These are phyloP conservation scores for Carex sylvatica DNA, from an alignment of 202 grass and related monocot genomes.

Conservation along the genomic window DNA sequence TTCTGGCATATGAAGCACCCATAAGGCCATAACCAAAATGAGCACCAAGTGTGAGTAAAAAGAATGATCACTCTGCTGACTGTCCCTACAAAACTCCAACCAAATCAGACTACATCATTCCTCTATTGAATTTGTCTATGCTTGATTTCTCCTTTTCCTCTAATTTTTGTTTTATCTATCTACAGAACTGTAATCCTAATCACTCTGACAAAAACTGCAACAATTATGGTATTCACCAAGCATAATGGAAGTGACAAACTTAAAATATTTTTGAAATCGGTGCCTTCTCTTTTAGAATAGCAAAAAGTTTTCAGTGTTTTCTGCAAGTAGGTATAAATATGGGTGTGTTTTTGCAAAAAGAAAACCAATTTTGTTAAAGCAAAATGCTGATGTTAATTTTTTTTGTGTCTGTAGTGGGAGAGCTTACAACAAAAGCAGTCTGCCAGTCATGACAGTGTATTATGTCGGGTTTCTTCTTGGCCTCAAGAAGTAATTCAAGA, in stretches of 20 bases:
- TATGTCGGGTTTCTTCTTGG: conserved; percentile 85
- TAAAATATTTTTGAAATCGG: conserved; percentile 5
- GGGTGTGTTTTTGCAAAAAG: not conserved
- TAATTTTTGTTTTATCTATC: not conserved
- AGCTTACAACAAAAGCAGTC: conserved; percentile 89
- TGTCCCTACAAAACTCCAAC: not conserved
- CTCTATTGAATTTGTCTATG: not conserved
- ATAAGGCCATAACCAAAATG: not conserved
- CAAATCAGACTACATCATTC: not conserved
- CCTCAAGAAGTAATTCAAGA: conserved; percentile 73
- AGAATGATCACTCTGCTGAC: not conserved
- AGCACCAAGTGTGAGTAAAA: not conserved
- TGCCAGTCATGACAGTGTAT: conserved; percentile 99
- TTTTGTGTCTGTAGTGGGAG: not conserved
- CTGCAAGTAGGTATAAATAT: not conserved
- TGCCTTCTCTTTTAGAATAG: not conserved
- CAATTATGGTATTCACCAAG: not conserved
- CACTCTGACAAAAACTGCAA: not conserved
- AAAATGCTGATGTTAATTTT: not conserved
- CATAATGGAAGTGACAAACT: not conserved
- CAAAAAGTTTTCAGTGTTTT: not conserved
- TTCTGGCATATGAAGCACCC: not conserved
- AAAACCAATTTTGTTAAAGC: not conserved
- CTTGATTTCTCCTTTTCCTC: not conserved
- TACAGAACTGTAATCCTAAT: not conserved